Conservation (phyloP, 495 filamentous ascomycete species). For the Hyaloscypha hepaticicola region DNA sequence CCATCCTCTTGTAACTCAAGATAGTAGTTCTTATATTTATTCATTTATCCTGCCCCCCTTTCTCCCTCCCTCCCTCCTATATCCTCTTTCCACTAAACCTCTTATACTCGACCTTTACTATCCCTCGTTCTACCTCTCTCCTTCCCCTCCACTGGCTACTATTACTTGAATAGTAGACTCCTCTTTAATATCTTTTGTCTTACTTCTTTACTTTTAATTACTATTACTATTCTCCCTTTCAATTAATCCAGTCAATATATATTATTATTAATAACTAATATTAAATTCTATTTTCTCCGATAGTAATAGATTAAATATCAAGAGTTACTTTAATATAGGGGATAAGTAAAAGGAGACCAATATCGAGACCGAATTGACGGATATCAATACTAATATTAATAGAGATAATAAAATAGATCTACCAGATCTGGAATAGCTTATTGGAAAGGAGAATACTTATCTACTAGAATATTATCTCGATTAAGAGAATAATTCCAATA, state of each 20-base stretch:
- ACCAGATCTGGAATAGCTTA: conserved; percentile 20
- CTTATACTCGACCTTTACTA: conserved; percentile 14
- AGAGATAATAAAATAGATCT: conserved; percentile 19
- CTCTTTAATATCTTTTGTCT: conserved; percentile 14
- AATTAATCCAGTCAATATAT: conserved; percentile 16
- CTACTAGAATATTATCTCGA: conserved; percentile 40
- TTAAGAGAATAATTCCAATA: conserved; percentile 37
- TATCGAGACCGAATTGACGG: conserved; percentile 15
- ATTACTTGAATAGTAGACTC: conserved; percentile 21
- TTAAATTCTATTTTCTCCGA: conserved; percentile 15
- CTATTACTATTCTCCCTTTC: conserved; percentile 1
- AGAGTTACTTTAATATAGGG: conserved; percentile 23
- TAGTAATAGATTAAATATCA: conserved; percentile 20
- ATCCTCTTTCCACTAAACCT: conserved; percentile 17
- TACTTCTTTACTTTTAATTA: conserved; percentile 15
- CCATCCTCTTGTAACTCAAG: conserved; percentile 12
- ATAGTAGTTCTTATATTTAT: conserved; percentile 8
- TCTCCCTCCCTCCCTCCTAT: conserved; percentile 9
- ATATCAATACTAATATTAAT: conserved; percentile 16
- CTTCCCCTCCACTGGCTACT: conserved; percentile 11
- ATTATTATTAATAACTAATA: conserved; percentile 15
- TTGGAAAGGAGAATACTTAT: conserved; percentile 34
- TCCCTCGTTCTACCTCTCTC: conserved; percentile 17
- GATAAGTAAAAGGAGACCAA: conserved; percentile 19
- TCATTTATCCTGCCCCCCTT: conserved; percentile 2